These are phyloP conservation scores for Pisolithus sp. DNA, from an alignment of 768 basidiomycete species.

Conservation along the genomic window DNA sequence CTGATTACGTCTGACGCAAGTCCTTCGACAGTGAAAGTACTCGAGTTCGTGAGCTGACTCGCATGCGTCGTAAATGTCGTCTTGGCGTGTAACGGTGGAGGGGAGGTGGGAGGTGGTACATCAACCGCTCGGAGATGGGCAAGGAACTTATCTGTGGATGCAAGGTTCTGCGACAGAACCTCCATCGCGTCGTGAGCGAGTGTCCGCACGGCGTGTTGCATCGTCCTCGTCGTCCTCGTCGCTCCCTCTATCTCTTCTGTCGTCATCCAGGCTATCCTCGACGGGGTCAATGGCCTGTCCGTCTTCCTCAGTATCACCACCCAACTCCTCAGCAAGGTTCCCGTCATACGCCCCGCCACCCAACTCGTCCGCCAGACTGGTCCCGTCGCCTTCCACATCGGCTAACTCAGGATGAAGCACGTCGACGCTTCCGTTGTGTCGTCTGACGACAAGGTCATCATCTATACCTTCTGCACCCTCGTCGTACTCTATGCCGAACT, in stretches of 20 bases:
- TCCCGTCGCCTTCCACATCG: constrained; percentile 21
- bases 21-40: constrained; percentile 45
- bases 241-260: constrained; percentile 6
- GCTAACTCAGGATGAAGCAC: constrained; percentile 15
- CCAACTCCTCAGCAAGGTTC: constrained; percentile 30
- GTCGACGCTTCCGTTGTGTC: constrained; percentile 23
- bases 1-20: constrained; percentile 74
- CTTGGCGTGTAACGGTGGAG: constrained; percentile 32
- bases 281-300: constrained; percentile 19
- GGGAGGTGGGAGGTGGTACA: constrained; percentile 30
- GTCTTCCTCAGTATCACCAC: constrained; percentile 14
- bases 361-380: constrained; percentile 43
- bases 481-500: constrained; percentile 86
- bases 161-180: constrained; percentile 65
- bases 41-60: constrained; percentile 2
- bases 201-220: constrained; percentile 15
- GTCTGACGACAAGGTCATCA: constrained; percentile 31
- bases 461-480: constrained; percentile 83
- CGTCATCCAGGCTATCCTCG: constrained; percentile 14
- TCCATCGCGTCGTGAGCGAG: constrained; percentile 58
- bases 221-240: constrained; percentile 25
- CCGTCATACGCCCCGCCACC: constrained; percentile 6
- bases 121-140: constrained; percentile 67
- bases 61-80: constrained; percentile 9
- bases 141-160: constrained; percentile 74